These are phyloP conservation scores for Rubia yunnanensis DNA, from an alignment of 257 asterid species.

Conservation along the genomic window DNA sequence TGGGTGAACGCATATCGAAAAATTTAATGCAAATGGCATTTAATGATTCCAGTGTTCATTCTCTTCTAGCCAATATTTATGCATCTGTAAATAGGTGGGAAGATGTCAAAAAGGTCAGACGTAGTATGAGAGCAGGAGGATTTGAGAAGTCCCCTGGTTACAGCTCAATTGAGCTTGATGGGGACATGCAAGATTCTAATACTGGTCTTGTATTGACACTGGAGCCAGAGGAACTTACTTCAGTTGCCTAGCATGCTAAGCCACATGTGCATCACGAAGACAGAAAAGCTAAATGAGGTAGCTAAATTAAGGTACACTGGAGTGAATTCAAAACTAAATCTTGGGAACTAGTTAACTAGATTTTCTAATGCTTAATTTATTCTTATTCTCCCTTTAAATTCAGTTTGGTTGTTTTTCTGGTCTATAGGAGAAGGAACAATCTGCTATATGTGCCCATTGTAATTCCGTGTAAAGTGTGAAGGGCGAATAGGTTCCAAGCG, in stretches of 20 bases:
- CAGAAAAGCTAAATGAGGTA: background rate
- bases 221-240: background rate
- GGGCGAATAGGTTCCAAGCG: slow-evolving; percentile 36
- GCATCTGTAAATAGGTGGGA: slow-evolving; percentile 82
- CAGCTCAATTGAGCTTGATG: slow-evolving; percentile 42
- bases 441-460: slow-evolving; percentile 68
- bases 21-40: slow-evolving; percentile 40
- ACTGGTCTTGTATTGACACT: slow-evolving; percentile 6
- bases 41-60: slow-evolving; percentile 46
- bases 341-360: background rate
- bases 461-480: slow-evolving; percentile 39
- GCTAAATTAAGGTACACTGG: background rate
- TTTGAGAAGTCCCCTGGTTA: slow-evolving; percentile 63
- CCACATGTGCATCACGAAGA: background rate
- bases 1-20: slow-evolving; percentile 67
- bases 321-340: background rate
- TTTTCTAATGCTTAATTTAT: background rate
- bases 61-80: slow-evolving; percentile 60
- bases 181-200: slow-evolving; percentile 6
- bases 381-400: slow-evolving; percentile 4
- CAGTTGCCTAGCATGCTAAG: background rate
- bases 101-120: slow-evolving; percentile 44
- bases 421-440: slow-evolving; percentile 59
- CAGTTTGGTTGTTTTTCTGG: slow-evolving; percentile 9
- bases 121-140: slow-evolving; percentile 33